These are phyloP conservation scores for Dalbergia cochinchinensis DNA, from an alignment of 306 rosid species.

Conservation along the genomic window DNA sequence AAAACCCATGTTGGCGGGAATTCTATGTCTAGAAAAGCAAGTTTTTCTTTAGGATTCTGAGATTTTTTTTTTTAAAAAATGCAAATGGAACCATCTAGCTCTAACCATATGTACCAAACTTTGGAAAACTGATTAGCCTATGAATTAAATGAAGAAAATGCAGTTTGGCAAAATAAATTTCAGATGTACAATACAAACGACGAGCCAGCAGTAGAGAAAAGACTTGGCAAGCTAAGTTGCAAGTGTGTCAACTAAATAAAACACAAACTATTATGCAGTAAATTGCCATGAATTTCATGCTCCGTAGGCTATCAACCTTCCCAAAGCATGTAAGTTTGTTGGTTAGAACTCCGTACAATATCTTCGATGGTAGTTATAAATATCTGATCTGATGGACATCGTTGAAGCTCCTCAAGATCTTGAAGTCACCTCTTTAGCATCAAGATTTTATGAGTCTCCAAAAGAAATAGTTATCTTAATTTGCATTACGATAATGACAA, in stretches of 20 bases:
- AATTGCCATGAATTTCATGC: slow-evolving; percentile 39
- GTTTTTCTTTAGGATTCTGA: slow-evolving; percentile 12
- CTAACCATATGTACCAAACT: not conserved
- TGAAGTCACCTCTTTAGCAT: slow-evolving; percentile 24
- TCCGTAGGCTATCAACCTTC: slow-evolving; percentile 34
- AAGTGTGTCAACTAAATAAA: slow-evolving; percentile 39
- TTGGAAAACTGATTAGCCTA: slow-evolving; percentile 24
- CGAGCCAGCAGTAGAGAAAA: slow-evolving; percentile 32
- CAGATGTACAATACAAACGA: slow-evolving; percentile 46
- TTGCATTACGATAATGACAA: slow-evolving; percentile 1
- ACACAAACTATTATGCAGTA: slow-evolving; percentile 33
- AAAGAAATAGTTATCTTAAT: slow-evolving; percentile 21
- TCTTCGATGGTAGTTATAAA: slow-evolving; percentile 43
- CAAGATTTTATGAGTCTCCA: not conserved
- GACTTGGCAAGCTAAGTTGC: slow-evolving; percentile 39
- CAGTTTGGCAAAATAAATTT: slow-evolving; percentile 37
- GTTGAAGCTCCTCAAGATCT: slow-evolving; percentile 39
- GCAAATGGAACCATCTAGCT: slow-evolving; percentile 7
- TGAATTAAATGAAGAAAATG: slow-evolving; percentile 38
- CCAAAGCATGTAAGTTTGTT: slow-evolving; percentile 39
- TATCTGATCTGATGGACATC: slow-evolving; percentile 21
- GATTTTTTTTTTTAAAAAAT: not conserved
- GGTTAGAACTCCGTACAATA: slow-evolving; percentile 38
- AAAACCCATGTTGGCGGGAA: not conserved
- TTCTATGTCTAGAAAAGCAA: not conserved